Percentiles rank a stretch among this genome's conserved stretches.
phyloP scores from a whole-genome alignment of 768 basidiomycete genomes.

The Tylopilus felleus region DNA sequence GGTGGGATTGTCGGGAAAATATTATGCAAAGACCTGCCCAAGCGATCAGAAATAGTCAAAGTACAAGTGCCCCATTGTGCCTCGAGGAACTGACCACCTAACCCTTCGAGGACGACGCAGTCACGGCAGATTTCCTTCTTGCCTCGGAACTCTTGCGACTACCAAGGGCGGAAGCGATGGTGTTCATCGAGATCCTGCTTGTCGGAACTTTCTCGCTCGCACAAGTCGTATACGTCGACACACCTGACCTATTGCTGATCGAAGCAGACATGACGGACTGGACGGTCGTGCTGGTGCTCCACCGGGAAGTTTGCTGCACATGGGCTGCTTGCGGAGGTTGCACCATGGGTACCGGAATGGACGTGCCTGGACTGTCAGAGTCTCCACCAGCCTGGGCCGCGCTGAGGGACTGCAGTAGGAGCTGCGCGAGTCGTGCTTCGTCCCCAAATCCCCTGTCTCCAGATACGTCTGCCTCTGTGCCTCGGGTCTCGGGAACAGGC shows the following conservation, averaged over 20 bases:
- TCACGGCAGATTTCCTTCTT: slow-evolving; percentile 25
- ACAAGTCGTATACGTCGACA: slow-evolving; percentile 29
- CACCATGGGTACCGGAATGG: slow-evolving; percentile 6
- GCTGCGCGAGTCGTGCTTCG: slow-evolving; percentile 28
- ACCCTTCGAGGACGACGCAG: slow-evolving; percentile 26
- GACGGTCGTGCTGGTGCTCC: slow-evolving; percentile 32
- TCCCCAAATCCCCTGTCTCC: slow-evolving; percentile 26
- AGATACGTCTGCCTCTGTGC: slow-evolving; percentile 15
- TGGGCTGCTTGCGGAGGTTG: slow-evolving; percentile 19
- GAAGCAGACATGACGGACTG: slow-evolving; percentile 26
- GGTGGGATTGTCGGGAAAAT: too few species aligned
- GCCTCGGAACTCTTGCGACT: slow-evolving; percentile 28
- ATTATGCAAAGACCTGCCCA: not conserved
- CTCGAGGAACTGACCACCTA: slow-evolving; percentile 4
- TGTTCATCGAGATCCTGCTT: slow-evolving; percentile 28
- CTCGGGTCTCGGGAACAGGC: slow-evolving; percentile 20
- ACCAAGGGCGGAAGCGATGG: slow-evolving; percentile 22
- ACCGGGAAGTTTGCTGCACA: slow-evolving; percentile 23
- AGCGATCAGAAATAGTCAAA: slow-evolving; percentile 1
- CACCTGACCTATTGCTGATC: slow-evolving; percentile 24
- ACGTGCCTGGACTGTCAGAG: not conserved
- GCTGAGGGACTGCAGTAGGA: slow-evolving; percentile 28
- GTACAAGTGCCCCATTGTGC: not conserved
- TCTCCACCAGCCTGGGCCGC: slow-evolving; percentile 13
- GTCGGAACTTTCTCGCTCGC: slow-evolving; percentile 24